phyloP scores from a whole-genome alignment of 139 green algal species.

The Chlorella sp. region DNA sequence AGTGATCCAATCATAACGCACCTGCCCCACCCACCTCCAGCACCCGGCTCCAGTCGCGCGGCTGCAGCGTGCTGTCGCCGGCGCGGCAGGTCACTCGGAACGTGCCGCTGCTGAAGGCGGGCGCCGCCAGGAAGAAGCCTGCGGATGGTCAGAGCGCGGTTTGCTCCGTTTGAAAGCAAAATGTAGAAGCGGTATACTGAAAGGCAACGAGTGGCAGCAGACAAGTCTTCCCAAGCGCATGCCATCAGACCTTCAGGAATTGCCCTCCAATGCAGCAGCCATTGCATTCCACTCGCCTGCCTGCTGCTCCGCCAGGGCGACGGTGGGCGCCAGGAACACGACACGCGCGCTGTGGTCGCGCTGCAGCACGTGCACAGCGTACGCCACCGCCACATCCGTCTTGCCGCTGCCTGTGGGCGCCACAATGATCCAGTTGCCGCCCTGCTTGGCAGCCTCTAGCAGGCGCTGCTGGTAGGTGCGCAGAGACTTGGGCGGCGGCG shows the following conservation, averaged over 20 bases:
- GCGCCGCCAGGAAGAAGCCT: background rate
- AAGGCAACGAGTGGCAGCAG: too few relatives aligned
- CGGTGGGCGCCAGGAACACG: slow-evolving; percentile 36
- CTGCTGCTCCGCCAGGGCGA: slow-evolving; percentile 36
- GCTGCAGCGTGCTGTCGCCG: background rate
- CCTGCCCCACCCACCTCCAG: background rate
- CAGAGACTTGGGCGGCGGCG: background rate
- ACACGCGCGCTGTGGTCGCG: background rate
- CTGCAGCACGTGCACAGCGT: slow-evolving; percentile 12
- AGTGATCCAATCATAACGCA: too few relatives aligned
- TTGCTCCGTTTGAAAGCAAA: too few relatives aligned
- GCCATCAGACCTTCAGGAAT: too few relatives aligned
- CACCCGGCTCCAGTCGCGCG: background rate
- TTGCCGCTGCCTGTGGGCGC: slow-evolving; percentile 28
- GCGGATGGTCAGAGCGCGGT: background rate
- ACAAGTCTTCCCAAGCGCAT: too few relatives aligned
- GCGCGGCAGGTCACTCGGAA: background rate
- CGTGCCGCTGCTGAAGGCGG: background rate
- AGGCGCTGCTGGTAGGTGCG: slow-evolving; percentile 11
- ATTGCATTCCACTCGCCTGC: background rate
- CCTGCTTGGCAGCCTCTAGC: background rate
- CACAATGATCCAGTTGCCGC: slow-evolving; percentile 1
- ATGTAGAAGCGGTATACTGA: too few relatives aligned
- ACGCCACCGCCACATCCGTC: slow-evolving; percentile 18
- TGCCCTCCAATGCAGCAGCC: too few relatives aligned